A percentile compares a stretch with the other conserved stretches of the same genome.
Conservation (phyloP, 1,139 yeast genomes). For the Debaryomyces udenii region DNA sequence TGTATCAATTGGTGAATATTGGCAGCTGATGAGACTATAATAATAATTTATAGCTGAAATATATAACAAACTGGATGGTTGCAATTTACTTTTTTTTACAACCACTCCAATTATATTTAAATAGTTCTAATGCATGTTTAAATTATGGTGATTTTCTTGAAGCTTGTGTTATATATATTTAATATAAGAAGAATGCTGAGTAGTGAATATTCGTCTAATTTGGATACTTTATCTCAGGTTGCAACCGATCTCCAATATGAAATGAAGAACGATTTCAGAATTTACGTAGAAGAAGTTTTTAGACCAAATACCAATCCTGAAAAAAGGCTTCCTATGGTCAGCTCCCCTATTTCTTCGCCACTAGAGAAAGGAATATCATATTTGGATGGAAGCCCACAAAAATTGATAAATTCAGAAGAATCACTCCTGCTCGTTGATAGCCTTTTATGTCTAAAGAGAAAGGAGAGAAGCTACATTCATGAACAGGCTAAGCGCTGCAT, state of each 20-base stretch:
- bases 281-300: not conserved
- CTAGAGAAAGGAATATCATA: not conserved
- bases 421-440: slow-evolving; percentile 1
- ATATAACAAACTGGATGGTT: too few species aligned
- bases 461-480: not conserved
- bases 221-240: slow-evolving; percentile 7
- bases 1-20: too few species aligned
- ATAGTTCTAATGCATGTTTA: too few species aligned
- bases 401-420: slow-evolving; percentile 3
- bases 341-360: slow-evolving; percentile 3
- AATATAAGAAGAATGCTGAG: not conserved
- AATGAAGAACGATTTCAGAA: not conserved
- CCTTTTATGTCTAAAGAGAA: slow-evolving; percentile 2
- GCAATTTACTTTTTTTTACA: too few species aligned
- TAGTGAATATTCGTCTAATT: slow-evolving; percentile 1
- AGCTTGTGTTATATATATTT: not conserved
- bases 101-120: too few species aligned
- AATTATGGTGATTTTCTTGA: too few species aligned
- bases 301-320: not conserved
- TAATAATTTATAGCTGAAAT: too few species aligned
- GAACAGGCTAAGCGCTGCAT: not conserved
- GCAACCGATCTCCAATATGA: slow-evolving; percentile 4
- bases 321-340: not conserved
- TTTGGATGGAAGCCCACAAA: not conserved
- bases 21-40: too few species aligned